A percentile compares a stretch with the other conserved stretches of the same genome.
Evolutionary conservation across 2,329 filamentous ascomycete species (phyloP).

Genomic region (Trichoderma sp.): DNA sequence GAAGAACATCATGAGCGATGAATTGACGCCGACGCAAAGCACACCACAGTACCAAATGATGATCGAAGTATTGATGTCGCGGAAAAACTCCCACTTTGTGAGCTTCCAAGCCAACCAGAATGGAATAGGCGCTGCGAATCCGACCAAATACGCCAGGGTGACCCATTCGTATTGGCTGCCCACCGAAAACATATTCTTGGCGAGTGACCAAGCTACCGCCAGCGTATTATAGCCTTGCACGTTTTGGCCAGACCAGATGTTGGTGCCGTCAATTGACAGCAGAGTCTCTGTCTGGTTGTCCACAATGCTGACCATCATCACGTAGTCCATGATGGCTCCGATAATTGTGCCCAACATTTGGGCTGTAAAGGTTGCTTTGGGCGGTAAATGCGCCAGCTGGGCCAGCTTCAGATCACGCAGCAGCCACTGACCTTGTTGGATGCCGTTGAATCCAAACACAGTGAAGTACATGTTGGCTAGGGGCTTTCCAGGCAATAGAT

Average conservation of each 20-base stretch:
- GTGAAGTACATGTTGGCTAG: slow-evolving; percentile 51
- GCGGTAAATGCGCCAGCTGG: slow-evolving; percentile 39
- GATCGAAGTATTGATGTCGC: slow-evolving; percentile 46
- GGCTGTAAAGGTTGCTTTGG: slow-evolving; percentile 33
- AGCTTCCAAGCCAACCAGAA: slow-evolving; percentile 40
- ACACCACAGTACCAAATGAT: slow-evolving; percentile 49
- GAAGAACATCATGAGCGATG: slow-evolving; percentile 37
- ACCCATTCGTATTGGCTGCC: slow-evolving; percentile 33
- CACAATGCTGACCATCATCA: slow-evolving; percentile 52
- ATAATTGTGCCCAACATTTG: slow-evolving; percentile 49
- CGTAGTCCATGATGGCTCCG: slow-evolving; percentile 50
- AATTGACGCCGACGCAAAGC: slow-evolving; percentile 47
- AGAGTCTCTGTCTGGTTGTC: slow-evolving; percentile 44
- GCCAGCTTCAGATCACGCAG: slow-evolving; percentile 39
- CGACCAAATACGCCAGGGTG: slow-evolving; percentile 25
- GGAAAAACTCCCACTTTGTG: slow-evolving; percentile 34
- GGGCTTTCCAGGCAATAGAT: slow-evolving; percentile 47
- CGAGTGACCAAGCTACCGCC: slow-evolving; percentile 37
- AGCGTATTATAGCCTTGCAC: slow-evolving; percentile 52
- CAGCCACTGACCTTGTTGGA: slow-evolving; percentile 40
- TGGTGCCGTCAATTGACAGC: slow-evolving; percentile 45
- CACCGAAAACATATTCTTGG: slow-evolving; percentile 34
- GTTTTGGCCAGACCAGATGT: slow-evolving; percentile 51
- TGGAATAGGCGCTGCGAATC: slow-evolving; percentile 47
- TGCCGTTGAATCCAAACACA: slow-evolving; percentile 41